Conservation (phyloP, 768 basidiomycete genomes). For the Lactarius sanguifluus region DNA sequence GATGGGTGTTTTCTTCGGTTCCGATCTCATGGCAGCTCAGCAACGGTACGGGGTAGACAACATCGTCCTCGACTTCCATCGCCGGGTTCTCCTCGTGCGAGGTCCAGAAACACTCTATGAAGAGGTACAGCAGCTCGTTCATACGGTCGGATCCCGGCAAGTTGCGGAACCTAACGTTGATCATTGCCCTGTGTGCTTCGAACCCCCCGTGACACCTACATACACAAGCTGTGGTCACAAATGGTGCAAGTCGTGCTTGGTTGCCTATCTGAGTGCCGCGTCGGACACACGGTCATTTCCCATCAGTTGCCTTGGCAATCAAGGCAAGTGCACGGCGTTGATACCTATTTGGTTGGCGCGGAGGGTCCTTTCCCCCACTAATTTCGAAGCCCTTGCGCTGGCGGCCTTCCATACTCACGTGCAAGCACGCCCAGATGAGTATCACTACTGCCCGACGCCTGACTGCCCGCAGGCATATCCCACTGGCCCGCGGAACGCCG, state of each 20-base stretch:
- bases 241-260: constrained; percentile 66
- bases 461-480: constrained; percentile 79
- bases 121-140: constrained; percentile 44
- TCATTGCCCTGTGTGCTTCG: constrained; percentile 71
- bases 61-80: constrained; percentile 49
- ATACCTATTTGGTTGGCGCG: constrained; percentile 56
- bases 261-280: constrained; percentile 56
- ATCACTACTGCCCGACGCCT: constrained; percentile 75
- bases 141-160: constrained; percentile 35
- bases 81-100: constrained; percentile 50
- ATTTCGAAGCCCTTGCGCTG: constrained; percentile 56
- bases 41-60: constrained; percentile 56
- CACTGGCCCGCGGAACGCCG: constrained; percentile 45
- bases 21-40: constrained; percentile 48
- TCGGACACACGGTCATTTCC: constrained; percentile 63
- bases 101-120: constrained; percentile 51
- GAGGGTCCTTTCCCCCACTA: constrained; percentile 47
- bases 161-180: constrained; percentile 25
- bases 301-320: constrained; percentile 66
- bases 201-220: constrained; percentile 50
- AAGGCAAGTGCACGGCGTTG: constrained; percentile 54
- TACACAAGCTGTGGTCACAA: constrained; percentile 62
- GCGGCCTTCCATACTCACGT: constrained; percentile 64
- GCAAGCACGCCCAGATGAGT: constrained; percentile 57
- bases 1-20: constrained; percentile 47